phyloP scores from a whole-genome alignment of 768 basidiomycete species.

The Suillus clintonianus region DNA sequence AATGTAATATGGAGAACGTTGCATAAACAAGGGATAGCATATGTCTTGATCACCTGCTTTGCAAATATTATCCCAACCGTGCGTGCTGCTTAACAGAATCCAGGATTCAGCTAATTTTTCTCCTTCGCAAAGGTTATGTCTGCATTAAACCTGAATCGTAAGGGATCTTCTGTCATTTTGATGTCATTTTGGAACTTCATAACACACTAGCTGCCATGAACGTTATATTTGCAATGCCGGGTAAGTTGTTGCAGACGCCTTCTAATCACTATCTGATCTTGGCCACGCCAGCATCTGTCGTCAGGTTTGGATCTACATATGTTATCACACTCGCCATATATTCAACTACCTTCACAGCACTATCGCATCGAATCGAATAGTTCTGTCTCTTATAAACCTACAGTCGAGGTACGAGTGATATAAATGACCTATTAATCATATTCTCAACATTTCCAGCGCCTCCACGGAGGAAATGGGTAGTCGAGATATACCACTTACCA shows the following conservation, averaged over 20 bases:
- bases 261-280: not conserved
- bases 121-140: not conserved
- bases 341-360: not conserved
- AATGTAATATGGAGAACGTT: not conserved
- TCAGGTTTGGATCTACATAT: not conserved
- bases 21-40: not conserved
- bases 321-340: not conserved
- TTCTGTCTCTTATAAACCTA: not conserved
- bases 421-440: not conserved
- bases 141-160: not conserved
- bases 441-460: not conserved
- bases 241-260: not conserved
- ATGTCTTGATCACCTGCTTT: not conserved
- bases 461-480: not conserved
- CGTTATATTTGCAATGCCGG: not conserved
- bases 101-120: not conserved
- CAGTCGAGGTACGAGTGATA: not conserved
- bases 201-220: not conserved
- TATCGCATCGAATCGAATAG: not conserved
- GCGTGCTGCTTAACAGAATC: not conserved
- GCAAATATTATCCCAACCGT: not conserved
- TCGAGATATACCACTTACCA: not conserved
- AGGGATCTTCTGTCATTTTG: not conserved
- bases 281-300: not conserved
- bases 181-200: not conserved